Conservation (phyloP, 345 rosid genomes). For the Cardamine occulta region DNA sequence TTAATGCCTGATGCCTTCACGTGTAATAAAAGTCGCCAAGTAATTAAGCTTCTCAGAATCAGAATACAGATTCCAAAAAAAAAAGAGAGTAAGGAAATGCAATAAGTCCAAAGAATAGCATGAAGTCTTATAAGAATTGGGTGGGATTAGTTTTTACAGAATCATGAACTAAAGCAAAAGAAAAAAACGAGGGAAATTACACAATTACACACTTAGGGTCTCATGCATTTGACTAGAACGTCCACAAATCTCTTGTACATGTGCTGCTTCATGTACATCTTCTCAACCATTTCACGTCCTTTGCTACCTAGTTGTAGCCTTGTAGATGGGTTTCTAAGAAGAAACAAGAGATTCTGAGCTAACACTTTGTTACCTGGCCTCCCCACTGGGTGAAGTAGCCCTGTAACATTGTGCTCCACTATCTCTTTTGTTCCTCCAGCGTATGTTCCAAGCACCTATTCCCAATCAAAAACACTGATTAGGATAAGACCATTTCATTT, state of each 20-base stretch:
- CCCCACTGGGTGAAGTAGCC: conserved; percentile 85
- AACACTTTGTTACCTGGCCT: conserved; percentile 62
- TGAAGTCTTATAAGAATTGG: conserved; percentile 23
- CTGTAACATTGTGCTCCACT: conserved; percentile 78
- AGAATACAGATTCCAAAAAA: conserved; percentile 13
- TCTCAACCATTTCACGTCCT: conserved; percentile 73
- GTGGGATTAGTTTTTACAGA: conserved; percentile 3
- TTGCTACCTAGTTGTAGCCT: conserved; percentile 69
- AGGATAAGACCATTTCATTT: neutral
- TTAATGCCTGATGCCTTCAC: conserved; percentile 22
- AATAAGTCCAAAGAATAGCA: conserved; percentile 26
- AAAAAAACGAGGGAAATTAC: conserved; percentile 9
- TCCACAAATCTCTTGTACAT: conserved; percentile 87
- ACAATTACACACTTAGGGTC: conserved; percentile 42
- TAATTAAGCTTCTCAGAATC: neutral
- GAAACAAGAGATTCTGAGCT: conserved; percentile 59
- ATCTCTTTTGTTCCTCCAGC: conserved; percentile 95
- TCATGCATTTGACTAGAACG: conserved; percentile 83
- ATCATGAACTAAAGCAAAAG: conserved; percentile 14
- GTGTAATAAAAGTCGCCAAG: conserved; percentile 3
- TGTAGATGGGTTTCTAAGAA: conserved; percentile 64
- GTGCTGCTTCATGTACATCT: conserved; percentile 80
- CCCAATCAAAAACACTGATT: conserved; percentile 16
- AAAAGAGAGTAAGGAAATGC: neutral
- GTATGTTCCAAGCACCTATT: conserved; percentile 72